phyloP scores from a whole-genome alignment of 2,329 filamentous ascomycete genomes.

The Sphaerulina vaccinii region DNA sequence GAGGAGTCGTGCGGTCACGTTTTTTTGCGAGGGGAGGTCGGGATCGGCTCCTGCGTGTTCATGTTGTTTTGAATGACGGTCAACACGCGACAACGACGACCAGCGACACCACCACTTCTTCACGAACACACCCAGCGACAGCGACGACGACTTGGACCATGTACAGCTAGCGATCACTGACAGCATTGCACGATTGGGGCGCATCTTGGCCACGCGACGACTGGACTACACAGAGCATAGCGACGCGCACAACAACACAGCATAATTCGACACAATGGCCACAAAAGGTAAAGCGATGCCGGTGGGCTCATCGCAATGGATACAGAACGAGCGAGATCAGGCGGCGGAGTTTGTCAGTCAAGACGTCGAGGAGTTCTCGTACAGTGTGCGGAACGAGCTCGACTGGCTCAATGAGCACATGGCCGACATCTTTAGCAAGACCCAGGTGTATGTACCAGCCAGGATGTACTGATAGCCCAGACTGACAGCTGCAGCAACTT shows the following conservation, averaged over 20 bases:
- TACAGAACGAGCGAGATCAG: slow-evolving; percentile 77
- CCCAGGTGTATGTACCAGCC: slow-evolving; percentile 69
- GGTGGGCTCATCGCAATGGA: slow-evolving; percentile 60
- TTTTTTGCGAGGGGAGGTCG: no score
- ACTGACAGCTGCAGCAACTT: slow-evolving; percentile 67
- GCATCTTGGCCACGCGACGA: slow-evolving; percentile 6
- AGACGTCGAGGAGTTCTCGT: slow-evolving; percentile 90
- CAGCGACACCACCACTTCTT: slow-evolving; percentile 10
- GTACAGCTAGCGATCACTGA: slow-evolving; percentile 21
- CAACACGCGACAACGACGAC: slow-evolving; percentile 13
- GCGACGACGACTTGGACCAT: slow-evolving; percentile 19
- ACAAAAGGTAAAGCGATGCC: slow-evolving; percentile 30
- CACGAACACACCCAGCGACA: slow-evolving; percentile 14
- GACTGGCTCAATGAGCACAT: slow-evolving; percentile 99
- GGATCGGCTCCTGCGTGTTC: no score
- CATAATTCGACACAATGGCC: slow-evolving; percentile 26
- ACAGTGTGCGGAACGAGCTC: slow-evolving; percentile 86
- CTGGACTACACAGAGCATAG: slow-evolving; percentile 19
- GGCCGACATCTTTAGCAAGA: slow-evolving; percentile 84
- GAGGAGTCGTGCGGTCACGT: neutral
- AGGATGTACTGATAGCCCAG: neutral
- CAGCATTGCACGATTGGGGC: slow-evolving; percentile 14
- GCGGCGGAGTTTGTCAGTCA: slow-evolving; percentile 71
- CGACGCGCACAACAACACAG: slow-evolving; percentile 18
- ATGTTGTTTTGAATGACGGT: no score